A percentile compares a stretch with the other conserved stretches of the same genome.
These are phyloP conservation scores for Lagenidium sp. DNA, from an alignment of 352 stramenopile species.

Conservation along the genomic window DNA sequence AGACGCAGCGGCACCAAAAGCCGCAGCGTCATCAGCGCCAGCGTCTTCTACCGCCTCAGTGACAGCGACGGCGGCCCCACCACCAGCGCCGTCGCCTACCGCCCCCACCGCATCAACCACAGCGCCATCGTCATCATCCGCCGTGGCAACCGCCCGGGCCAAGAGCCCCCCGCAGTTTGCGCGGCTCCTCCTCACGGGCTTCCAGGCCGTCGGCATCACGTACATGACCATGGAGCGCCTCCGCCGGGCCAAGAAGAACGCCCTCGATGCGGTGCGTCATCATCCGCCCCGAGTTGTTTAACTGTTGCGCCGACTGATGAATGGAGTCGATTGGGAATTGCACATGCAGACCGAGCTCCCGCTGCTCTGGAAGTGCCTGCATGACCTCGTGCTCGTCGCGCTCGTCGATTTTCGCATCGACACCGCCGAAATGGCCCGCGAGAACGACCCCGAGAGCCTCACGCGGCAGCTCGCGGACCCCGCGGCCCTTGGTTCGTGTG, in stretches of 20 bases:
- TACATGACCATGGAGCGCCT: slow-evolving; percentile 48
- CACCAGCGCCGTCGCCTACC: not conserved
- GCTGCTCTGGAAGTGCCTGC: slow-evolving; percentile 43
- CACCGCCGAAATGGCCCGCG: slow-evolving; percentile 18
- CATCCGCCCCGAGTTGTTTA: no score
- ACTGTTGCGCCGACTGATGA: no score
- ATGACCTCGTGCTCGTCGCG: slow-evolving; percentile 56
- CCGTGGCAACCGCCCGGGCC: no score
- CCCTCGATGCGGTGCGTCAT: slow-evolving; percentile 16
- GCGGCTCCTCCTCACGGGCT: slow-evolving; percentile 22
- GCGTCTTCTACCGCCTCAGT: no score
- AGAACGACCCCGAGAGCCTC: slow-evolving; percentile 12
- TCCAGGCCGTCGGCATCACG: slow-evolving; percentile 35
- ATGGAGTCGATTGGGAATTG: no score
- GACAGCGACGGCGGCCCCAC: no score
- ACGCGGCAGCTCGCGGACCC: slow-evolving; percentile 15
- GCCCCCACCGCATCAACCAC: not conserved
- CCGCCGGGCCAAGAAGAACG: slow-evolving; percentile 52
- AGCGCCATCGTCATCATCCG: not conserved
- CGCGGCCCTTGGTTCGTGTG: slow-evolving; percentile 14
- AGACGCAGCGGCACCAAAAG: no score
- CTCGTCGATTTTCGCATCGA: slow-evolving; percentile 55
- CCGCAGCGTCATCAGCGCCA: no score
- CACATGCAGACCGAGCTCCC: slow-evolving; percentile 34
- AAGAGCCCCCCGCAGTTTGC: slow-evolving; percentile 23